Conservation (phyloP, 2,329 filamentous ascomycete genomes). For the Hypoxylon sp. region DNA sequence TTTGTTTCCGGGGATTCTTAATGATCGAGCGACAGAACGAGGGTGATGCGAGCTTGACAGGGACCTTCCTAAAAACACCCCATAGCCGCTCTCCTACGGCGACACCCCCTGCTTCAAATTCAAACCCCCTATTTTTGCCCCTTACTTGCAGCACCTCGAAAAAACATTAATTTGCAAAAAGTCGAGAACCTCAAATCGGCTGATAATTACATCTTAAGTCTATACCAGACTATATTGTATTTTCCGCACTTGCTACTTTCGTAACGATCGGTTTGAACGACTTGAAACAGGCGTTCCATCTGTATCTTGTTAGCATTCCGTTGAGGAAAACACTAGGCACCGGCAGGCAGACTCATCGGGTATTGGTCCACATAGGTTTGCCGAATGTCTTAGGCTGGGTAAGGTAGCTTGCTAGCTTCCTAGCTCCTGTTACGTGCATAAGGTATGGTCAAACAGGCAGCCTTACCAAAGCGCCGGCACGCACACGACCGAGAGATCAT, state of each 20-base stretch:
- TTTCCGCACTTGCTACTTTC: neutral
- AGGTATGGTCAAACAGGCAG: conserved; percentile 35
- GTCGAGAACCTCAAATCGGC: neutral
- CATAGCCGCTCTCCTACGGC: conserved; percentile 3
- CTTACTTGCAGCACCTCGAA: conserved; percentile 22
- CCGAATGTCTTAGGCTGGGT: conserved; percentile 31
- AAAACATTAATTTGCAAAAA: neutral
- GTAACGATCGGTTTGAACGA: neutral
- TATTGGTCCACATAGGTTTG: conserved; percentile 8
- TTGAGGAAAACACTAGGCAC: neutral
- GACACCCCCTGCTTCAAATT: conserved; percentile 23
- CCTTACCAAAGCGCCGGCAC: conserved; percentile 38
- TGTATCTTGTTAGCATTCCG: no score
- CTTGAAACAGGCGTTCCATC: neutral
- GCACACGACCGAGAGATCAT: conserved; percentile 26
- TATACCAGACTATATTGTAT: neutral
- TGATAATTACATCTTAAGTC: neutral
- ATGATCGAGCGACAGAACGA: conserved; percentile 34
- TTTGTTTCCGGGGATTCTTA: conserved; percentile 30
- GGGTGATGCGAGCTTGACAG: conserved; percentile 23
- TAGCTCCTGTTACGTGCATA: conserved; percentile 40
- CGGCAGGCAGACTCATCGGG: neutral
- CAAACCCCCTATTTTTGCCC: conserved; percentile 31
- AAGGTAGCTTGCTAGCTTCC: conserved; percentile 38
- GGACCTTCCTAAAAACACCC: conserved; percentile 24